Conservation (phyloP, 192 early-diverging fungal genomes). For the Backusella luteola region DNA sequence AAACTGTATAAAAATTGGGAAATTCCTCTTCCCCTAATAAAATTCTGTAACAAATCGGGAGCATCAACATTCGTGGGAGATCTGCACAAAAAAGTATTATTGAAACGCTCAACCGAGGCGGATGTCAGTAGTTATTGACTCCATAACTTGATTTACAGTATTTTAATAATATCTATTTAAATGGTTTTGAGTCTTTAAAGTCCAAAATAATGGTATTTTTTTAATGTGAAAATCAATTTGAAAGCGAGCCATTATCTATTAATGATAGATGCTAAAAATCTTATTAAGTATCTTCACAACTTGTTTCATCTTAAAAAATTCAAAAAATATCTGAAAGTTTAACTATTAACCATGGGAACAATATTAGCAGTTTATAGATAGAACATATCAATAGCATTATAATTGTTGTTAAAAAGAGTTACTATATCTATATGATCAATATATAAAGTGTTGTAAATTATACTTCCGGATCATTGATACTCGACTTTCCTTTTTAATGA, state of each 20-base stretch:
- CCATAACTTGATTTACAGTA: not conserved
- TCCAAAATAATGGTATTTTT: not conserved
- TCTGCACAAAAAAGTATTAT: too few relatives aligned
- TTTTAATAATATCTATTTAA: not conserved
- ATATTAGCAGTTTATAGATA: not conserved
- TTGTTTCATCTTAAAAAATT: constrained; percentile 4
- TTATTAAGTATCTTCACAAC: not conserved
- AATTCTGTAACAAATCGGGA: too few relatives aligned
- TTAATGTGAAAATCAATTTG: not conserved
- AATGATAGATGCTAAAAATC: not conserved
- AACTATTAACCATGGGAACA: not conserved
- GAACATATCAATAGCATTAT: not conserved
- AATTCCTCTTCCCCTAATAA: too few relatives aligned
- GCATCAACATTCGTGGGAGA: too few relatives aligned
- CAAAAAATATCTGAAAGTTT: not conserved
- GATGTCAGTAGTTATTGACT: too few relatives aligned
- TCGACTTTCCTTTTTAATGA: not conserved
- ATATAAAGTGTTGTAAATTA: not conserved
- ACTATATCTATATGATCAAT: too few relatives aligned
- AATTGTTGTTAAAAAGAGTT: too few relatives aligned
- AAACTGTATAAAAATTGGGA: too few relatives aligned
- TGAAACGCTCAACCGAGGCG: too few relatives aligned
- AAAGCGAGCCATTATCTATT: not conserved
- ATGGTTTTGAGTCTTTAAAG: not conserved
- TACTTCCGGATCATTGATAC: not conserved